Conservation (phyloP, 2,329 filamentous ascomycete species). For the Dactylellina haptotyla region DNA sequence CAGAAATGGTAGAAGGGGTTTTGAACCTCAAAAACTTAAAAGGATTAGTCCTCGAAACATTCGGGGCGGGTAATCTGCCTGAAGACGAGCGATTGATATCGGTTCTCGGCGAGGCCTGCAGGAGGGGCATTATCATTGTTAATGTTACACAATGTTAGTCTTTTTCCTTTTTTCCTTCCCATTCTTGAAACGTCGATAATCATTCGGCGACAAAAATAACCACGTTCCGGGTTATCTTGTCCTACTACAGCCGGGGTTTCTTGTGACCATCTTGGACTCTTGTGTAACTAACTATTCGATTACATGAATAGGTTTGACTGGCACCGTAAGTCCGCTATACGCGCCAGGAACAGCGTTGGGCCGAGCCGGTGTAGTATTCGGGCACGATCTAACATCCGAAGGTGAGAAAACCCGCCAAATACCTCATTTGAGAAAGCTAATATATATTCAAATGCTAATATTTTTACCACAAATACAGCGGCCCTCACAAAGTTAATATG, state of each 20-base stretch:
- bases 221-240: background rate
- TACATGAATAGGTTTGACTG: conserved; percentile 67
- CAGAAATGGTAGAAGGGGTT: conserved; percentile 91
- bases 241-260: too few relatives aligned
- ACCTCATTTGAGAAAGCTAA: background rate
- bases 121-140: conserved; percentile 83
- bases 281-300: conserved; percentile 58
- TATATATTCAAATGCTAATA: background rate
- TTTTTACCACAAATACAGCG: conserved; percentile 63
- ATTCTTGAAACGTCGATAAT: background rate
- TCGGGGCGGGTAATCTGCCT: conserved; percentile 91
- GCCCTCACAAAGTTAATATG: conserved; percentile 92
- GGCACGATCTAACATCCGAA: conserved; percentile 87
- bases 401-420: conserved; percentile 43
- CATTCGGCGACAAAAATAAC: conserved; percentile 56
- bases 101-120: conserved; percentile 79
- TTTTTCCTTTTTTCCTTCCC: conserved; percentile 60
- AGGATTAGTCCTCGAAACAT: conserved; percentile 88
- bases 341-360: conserved; percentile 80
- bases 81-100: conserved; percentile 82
- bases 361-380: conserved; percentile 85
- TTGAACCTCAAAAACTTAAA: conserved; percentile 78
- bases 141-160: conserved; percentile 87
- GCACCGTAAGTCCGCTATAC: conserved; percentile 81
- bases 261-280: too few relatives aligned